Conservation (phyloP, 1,284 basidiomycete species). For the Ustilago loliicola region DNA sequence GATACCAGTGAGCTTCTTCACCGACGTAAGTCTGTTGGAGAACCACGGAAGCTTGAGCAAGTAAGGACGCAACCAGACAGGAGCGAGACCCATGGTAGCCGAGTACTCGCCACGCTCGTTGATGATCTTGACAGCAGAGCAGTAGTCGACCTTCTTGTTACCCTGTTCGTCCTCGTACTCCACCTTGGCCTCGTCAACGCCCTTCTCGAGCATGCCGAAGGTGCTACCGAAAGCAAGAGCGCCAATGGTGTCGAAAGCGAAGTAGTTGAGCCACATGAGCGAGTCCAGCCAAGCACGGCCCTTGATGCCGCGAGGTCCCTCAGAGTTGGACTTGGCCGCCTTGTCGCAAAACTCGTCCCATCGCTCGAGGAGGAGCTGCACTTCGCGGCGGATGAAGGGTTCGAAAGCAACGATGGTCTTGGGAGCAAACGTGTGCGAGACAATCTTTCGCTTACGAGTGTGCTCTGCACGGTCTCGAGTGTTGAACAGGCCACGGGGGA, state of each 20-base stretch:
- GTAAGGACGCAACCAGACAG: constrained; percentile 73
- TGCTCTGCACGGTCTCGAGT: constrained; percentile 85
- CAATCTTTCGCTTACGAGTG: constrained; percentile 87
- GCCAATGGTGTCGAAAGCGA: constrained; percentile 77
- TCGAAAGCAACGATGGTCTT: constrained; percentile 63
- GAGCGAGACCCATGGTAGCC: constrained; percentile 84
- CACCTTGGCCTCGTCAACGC: constrained; percentile 78
- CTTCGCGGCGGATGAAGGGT: constrained; percentile 62
- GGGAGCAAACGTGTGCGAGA: constrained; percentile 84
- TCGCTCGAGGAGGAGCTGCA: constrained; percentile 60
- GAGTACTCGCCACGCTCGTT: constrained; percentile 90
- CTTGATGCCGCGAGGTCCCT: constrained; percentile 57
- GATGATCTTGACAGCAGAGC: constrained; percentile 86
- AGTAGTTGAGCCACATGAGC: constrained; percentile 77
- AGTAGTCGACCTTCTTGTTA: constrained; percentile 72
- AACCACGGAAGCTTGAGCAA: constrained; percentile 76
- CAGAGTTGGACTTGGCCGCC: constrained; percentile 43
- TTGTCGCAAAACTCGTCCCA: constrained; percentile 63
- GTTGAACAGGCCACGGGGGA: constrained; percentile 79
- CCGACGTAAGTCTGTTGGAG: constrained; percentile 78
- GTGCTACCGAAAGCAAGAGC: constrained; percentile 71
- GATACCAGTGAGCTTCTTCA: constrained; percentile 75
- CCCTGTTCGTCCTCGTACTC: constrained; percentile 73
- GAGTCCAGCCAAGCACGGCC: constrained; percentile 73
- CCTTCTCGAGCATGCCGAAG: constrained; percentile 88